Percentiles rank a stretch among this genome's conserved stretches.
phyloP scores from a whole-genome alignment of 305 asterid species.

The Rubia peregrina region DNA sequence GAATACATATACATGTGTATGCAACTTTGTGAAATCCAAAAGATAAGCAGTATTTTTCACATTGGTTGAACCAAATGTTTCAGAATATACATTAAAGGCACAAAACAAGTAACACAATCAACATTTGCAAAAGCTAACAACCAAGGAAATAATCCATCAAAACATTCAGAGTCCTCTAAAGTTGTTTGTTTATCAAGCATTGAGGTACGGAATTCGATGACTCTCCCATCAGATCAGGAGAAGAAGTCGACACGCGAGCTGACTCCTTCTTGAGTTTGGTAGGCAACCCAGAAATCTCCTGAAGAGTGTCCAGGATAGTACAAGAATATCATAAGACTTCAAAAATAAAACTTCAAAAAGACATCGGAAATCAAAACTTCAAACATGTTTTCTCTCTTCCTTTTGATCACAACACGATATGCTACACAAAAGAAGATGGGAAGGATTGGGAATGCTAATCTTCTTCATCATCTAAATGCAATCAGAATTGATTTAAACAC shows the following conservation, averaged over 20 bases:
- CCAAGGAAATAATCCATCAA: neutral
- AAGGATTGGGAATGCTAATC: neutral
- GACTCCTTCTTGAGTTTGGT: slow-evolving; percentile 60
- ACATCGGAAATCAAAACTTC: neutral
- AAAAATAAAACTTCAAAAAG: neutral
- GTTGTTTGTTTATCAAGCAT: slow-evolving; percentile 59
- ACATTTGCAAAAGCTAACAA: neutral
- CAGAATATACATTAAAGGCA: neutral
- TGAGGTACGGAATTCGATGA: slow-evolving; percentile 71
- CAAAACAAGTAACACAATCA: neutral
- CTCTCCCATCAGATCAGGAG: slow-evolving; percentile 63
- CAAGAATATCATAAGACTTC: neutral
- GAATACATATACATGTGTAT: no score
- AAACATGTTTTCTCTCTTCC: neutral
- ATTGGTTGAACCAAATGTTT: neutral
- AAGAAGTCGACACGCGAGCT: slow-evolving; percentile 34
- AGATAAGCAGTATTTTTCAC: neutral
- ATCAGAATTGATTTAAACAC: neutral
- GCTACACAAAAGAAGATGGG: neutral
- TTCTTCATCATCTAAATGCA: slow-evolving; percentile 2
- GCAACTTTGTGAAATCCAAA: no score
- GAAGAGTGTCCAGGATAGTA: slow-evolving; percentile 16
- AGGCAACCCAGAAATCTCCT: slow-evolving; percentile 85
- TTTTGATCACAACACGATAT: neutral
- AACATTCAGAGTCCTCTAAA: slow-evolving; percentile 37